Conservation (phyloP, 352 stramenopile genomes). For the Globisporangium takayamanum region DNA sequence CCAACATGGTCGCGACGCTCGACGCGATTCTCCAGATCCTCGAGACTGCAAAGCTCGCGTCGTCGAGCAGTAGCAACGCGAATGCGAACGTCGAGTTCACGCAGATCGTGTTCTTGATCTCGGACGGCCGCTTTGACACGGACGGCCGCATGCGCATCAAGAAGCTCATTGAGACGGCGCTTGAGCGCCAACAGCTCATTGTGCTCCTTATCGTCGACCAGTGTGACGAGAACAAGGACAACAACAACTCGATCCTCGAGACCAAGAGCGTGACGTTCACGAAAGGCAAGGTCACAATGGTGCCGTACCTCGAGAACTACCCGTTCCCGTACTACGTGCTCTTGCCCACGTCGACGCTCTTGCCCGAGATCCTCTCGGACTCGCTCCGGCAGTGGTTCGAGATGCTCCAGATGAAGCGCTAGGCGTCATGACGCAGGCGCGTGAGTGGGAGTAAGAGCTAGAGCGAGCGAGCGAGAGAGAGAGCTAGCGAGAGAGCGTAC, state of each 20-base stretch:
- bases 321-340: constrained; percentile 99
- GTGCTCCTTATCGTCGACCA: constrained; percentile 97
- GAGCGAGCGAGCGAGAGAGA: neutral
- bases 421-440: neutral
- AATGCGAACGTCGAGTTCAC: constrained; percentile 73
- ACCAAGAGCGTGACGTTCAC: constrained; percentile 97
- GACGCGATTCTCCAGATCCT: constrained; percentile 90
- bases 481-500: too few relatives aligned
- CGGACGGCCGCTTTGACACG: constrained; percentile 97
- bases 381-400: constrained; percentile 99
- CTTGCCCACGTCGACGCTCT: constrained; percentile 90
- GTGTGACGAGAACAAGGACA: constrained; percentile 26
- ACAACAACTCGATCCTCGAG: constrained; percentile 94
- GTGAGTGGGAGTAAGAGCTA: neutral
- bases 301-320: constrained; percentile 99
- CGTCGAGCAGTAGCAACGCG: constrained; percentile 39
- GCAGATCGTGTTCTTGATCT: constrained; percentile 99
- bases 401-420: constrained; percentile 86
- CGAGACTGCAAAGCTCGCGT: constrained; percentile 71
- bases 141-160: constrained; percentile 93
- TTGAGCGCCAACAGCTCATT: constrained; percentile 97
- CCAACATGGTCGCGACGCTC: constrained; percentile 94
- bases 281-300: constrained; percentile 95
- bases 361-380: constrained; percentile 99
- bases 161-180: constrained; percentile 94